phyloP scores from a whole-genome alignment of 1,139 yeast genomes.

The Yamadazyma dushanensis region DNA sequence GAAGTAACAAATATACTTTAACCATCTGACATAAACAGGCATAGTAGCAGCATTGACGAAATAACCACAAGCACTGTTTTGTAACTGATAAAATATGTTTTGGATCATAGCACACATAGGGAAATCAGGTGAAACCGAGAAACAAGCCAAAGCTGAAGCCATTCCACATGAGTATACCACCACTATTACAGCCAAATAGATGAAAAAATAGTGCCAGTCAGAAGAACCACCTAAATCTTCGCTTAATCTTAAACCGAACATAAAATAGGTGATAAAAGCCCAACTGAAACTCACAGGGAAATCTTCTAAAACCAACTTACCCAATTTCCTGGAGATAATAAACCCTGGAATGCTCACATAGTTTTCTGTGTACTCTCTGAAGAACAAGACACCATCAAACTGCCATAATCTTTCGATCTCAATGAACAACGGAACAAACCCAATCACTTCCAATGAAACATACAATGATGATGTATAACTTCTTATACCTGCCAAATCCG shows the following conservation, averaged over 20 bases:
- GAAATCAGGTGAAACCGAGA: slow-evolving; percentile 64
- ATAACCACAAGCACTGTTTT: slow-evolving; percentile 79
- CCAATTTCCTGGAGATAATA: slow-evolving; percentile 63
- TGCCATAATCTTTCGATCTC: slow-evolving; percentile 75
- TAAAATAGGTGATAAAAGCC: slow-evolving; percentile 65
- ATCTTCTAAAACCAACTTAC: slow-evolving; percentile 71
- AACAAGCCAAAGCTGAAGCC: slow-evolving; percentile 55
- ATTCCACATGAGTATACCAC: slow-evolving; percentile 57
- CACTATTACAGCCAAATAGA: slow-evolving; percentile 60
- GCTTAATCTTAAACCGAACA: slow-evolving; percentile 65
- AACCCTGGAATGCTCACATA: slow-evolving; percentile 68
- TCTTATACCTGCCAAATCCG: slow-evolving; percentile 65
- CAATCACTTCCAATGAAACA: slow-evolving; percentile 63
- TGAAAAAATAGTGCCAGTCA: slow-evolving; percentile 45
- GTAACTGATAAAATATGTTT: slow-evolving; percentile 67
- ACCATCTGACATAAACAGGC: slow-evolving; percentile 89
- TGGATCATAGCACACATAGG: slow-evolving; percentile 63
- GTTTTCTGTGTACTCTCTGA: slow-evolving; percentile 74
- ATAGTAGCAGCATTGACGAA: slow-evolving; percentile 70
- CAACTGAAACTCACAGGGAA: slow-evolving; percentile 60
- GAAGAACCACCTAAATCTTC: slow-evolving; percentile 20
- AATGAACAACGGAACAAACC: slow-evolving; percentile 66
- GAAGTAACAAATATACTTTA: slow-evolving; percentile 69
- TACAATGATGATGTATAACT: slow-evolving; percentile 65
- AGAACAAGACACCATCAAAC: slow-evolving; percentile 66